phyloP scores from a whole-genome alignment of 1,284 basidiomycete species.

The Agroathelia rolfsii region DNA sequence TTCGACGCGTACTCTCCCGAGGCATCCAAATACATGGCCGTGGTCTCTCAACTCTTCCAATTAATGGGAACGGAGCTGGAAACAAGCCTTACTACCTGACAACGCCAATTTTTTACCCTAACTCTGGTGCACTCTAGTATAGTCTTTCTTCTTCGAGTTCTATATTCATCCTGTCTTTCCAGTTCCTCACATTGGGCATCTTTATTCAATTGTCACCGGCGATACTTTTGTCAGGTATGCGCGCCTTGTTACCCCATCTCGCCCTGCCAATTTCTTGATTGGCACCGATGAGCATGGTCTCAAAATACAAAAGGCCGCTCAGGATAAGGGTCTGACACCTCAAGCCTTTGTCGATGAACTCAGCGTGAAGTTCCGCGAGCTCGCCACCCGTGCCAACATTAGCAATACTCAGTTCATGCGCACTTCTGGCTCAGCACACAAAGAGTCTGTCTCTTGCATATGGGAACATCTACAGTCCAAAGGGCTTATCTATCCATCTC shows the following conservation, averaged over 20 bases:
- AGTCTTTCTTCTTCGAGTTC: too few species aligned
- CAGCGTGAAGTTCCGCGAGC: constrained; percentile 58
- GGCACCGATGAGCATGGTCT: constrained; percentile 93
- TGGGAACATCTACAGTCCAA: constrained; percentile 66
- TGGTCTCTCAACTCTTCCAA: too few species aligned
- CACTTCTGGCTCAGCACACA: constrained; percentile 66
- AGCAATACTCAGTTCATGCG: constrained; percentile 72
- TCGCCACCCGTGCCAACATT: constrained; percentile 58
- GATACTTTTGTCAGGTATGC: constrained; percentile 78
- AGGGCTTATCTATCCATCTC: constrained; percentile 79
- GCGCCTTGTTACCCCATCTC: constrained; percentile 41
- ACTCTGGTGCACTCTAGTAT: constrained; percentile 42
- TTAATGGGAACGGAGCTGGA: too few species aligned
- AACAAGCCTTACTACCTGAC: constrained; percentile 65
- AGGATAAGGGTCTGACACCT: constrained; percentile 41
- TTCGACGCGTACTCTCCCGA: too few species aligned
- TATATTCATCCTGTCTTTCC: constrained; percentile 7
- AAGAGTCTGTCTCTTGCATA: constrained; percentile 62
- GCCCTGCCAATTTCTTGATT: constrained; percentile 60
- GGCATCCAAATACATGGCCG: too few species aligned
- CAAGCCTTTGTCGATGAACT: constrained; percentile 64
- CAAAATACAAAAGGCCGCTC: constrained; percentile 83
- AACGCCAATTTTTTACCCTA: constrained; percentile 84
- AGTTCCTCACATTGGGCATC: constrained; percentile 79
- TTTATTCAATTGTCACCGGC: constrained; percentile 67